Percentiles rank a stretch among this genome's conserved stretches.
These are phyloP conservation scores for Fusarium lateritium DNA, from an alignment of 2,329 filamentous ascomycete species.

Conservation along the genomic window DNA sequence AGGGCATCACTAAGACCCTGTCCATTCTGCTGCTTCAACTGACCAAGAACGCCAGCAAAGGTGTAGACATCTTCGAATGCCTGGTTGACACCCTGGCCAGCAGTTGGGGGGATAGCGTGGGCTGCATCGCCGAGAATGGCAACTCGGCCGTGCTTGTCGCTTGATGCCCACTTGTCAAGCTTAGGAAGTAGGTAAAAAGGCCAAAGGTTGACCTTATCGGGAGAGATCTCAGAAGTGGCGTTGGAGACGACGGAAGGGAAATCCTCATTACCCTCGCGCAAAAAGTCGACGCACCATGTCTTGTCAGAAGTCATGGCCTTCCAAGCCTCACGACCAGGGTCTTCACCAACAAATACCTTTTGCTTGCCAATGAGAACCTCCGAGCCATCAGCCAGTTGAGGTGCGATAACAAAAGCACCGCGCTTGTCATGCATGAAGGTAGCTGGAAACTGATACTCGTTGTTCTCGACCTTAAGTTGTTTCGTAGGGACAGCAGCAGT, in stretches of 20 bases:
- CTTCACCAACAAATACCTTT: slow-evolving; percentile 50
- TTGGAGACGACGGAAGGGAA: slow-evolving; percentile 56
- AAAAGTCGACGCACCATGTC: slow-evolving; percentile 52
- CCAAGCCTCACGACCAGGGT: slow-evolving; percentile 60
- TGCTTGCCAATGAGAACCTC: slow-evolving; percentile 66
- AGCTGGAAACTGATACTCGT: slow-evolving; percentile 58
- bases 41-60: slow-evolving; percentile 57
- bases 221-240: slow-evolving; percentile 51
- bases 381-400: slow-evolving; percentile 63
- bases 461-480: slow-evolving; percentile 54
- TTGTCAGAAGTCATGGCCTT: slow-evolving; percentile 58
- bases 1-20: slow-evolving; percentile 13
- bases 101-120: slow-evolving; percentile 64
- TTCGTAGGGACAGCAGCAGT: slow-evolving; percentile 53
- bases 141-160: slow-evolving; percentile 51
- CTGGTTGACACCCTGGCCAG: slow-evolving; percentile 63
- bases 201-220: slow-evolving; percentile 61
- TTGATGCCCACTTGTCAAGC: slow-evolving; percentile 61
- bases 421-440: slow-evolving; percentile 58
- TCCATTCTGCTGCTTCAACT: slow-evolving; percentile 50
- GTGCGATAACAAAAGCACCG: slow-evolving; percentile 66
- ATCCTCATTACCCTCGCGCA: slow-evolving; percentile 53
- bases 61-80: slow-evolving; percentile 66
- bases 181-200: slow-evolving; percentile 65
- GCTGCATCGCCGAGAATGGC: slow-evolving; percentile 65